phyloP scores from a whole-genome alignment of 202 grass and related monocot species.

The Cymbopogon flexuosus region DNA sequence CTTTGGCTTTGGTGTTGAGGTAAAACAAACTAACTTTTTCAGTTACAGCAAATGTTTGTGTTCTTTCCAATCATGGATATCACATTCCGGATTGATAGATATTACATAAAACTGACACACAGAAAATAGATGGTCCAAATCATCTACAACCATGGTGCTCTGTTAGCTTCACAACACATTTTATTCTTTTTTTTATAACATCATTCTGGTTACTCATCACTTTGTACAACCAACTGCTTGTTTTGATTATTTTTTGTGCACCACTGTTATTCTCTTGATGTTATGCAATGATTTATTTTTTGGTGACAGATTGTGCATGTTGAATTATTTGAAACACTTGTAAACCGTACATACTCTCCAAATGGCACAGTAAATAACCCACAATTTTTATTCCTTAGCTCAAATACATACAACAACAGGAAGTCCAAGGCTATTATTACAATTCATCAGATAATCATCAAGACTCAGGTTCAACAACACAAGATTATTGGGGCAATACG shows the following conservation, averaged over 20 bases:
- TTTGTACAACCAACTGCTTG: not conserved
- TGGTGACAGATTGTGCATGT: not conserved
- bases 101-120: not conserved
- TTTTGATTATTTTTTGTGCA: not conserved
- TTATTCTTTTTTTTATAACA: not conserved
- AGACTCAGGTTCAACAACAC: not conserved
- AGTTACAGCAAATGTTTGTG: not conserved
- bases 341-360: not conserved
- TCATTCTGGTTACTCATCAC: not conserved
- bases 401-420: slow-evolving; percentile 17
- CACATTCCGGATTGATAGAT: not conserved
- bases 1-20: not conserved
- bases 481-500: slow-evolving; percentile 21
- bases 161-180: not conserved
- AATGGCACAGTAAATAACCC: not conserved
- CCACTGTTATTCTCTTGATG: not conserved
- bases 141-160: not conserved
- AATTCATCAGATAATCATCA: slow-evolving; percentile 18
- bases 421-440: not conserved
- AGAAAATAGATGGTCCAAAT: not conserved
- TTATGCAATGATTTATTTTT: not conserved
- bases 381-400: slow-evolving; percentile 25
- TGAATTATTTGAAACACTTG: not conserved
- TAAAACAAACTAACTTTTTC: not conserved
- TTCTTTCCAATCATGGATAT: not conserved